A percentile compares a stretch with the other conserved stretches of the same genome.
Conservation (phyloP, 2,329 filamentous ascomycete species). For the Paradendryphiella salina region DNA sequence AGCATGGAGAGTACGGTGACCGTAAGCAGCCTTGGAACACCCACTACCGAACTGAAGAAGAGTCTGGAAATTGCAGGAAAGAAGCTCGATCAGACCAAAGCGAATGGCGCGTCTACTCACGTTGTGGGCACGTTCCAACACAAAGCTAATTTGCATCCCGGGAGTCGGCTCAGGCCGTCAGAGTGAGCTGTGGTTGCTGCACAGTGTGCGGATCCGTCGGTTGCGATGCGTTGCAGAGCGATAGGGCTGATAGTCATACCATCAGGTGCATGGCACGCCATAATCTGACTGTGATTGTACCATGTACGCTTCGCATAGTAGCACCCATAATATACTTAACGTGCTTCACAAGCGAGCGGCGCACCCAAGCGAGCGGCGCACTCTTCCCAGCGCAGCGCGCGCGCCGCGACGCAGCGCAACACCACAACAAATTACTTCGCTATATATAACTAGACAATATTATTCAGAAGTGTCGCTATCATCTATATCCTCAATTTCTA, state of each 20-base stretch:
- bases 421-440: too few relatives aligned
- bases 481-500: too few relatives aligned
- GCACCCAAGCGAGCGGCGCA: too few relatives aligned
- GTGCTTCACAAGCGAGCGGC: too few relatives aligned
- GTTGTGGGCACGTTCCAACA: constrained; percentile 22
- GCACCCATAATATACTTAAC: too few relatives aligned
- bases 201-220: neutral
- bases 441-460: too few relatives aligned
- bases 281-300: too few relatives aligned
- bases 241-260: neutral
- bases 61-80: constrained; percentile 21
- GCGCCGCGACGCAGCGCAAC: too few relatives aligned
- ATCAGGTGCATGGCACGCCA: too few relatives aligned
- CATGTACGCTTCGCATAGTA: too few relatives aligned
- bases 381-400: too few relatives aligned
- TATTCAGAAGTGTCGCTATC: too few relatives aligned
- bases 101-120: constrained; percentile 22
- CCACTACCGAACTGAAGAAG: constrained; percentile 25
- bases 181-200: constrained; percentile 13
- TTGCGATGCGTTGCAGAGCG: neutral
- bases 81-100: constrained; percentile 15
- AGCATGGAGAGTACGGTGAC: constrained; percentile 42
- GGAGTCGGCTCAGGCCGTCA: constrained; percentile 35
- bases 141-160: constrained; percentile 21
- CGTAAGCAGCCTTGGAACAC: constrained; percentile 32